phyloP scores from a whole-genome alignment of 148 eudicot species.

The Rhododendron ferrugineum region DNA sequence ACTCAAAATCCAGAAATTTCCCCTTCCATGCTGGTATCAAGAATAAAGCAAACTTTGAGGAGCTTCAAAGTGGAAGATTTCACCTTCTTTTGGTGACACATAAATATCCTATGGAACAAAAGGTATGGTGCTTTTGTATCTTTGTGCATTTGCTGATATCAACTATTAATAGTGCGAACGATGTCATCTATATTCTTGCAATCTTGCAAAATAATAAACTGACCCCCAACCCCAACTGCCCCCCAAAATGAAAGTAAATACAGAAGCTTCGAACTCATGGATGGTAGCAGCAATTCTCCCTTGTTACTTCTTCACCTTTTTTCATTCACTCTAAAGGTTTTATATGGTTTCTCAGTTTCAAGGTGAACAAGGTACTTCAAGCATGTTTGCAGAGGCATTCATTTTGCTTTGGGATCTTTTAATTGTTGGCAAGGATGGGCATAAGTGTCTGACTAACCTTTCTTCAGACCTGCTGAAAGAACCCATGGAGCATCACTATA shows the following conservation, averaged over 20 bases:
- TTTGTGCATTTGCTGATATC: not conserved
- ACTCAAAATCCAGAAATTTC: slow-evolving; percentile 22
- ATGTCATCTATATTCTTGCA: not conserved
- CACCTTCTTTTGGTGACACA: slow-evolving; percentile 63
- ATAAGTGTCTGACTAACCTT: slow-evolving; percentile 7
- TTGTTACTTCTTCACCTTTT: not conserved
- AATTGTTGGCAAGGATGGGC: slow-evolving; percentile 26
- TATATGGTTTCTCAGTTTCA: slow-evolving; percentile 40
- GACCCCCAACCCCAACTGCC: not conserved
- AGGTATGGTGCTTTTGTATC: slow-evolving; percentile 36
- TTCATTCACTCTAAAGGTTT: slow-evolving; percentile 6
- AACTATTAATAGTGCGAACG: not conserved
- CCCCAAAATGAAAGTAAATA: not conserved
- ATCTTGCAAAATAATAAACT: not conserved
- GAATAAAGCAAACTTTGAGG: slow-evolving; percentile 20
- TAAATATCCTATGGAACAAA: slow-evolving; percentile 59
- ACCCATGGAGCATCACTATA: slow-evolving; percentile 9
- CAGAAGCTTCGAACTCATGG: not conserved
- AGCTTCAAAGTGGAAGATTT: slow-evolving; percentile 57
- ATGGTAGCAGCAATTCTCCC: not conserved
- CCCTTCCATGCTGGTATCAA: slow-evolving; percentile 15
- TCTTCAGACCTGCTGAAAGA: slow-evolving; percentile 21
- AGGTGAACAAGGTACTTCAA: slow-evolving; percentile 34
- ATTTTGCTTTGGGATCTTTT: slow-evolving; percentile 70
- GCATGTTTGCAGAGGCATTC: slow-evolving; percentile 65